Percentiles rank a stretch among this genome's conserved stretches.
Evolutionary conservation across 257 asterid genomes (phyloP).

Genomic region (Nicotiana obtusifolia): DNA sequence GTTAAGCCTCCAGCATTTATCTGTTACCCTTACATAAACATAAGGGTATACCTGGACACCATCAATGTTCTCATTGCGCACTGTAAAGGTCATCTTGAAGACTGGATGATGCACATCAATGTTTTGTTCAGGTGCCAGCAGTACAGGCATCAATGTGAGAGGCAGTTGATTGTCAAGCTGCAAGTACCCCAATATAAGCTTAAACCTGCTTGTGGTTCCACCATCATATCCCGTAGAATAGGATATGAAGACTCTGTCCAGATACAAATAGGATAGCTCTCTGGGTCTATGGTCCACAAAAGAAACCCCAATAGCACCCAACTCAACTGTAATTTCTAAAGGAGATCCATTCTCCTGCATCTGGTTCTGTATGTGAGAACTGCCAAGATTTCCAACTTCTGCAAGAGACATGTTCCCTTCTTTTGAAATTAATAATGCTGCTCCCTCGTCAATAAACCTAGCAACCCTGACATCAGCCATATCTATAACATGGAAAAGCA

Average conservation of each 20-base stretch:
- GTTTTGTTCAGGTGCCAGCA: constrained; percentile 84
- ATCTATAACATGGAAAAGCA: constrained; percentile 61
- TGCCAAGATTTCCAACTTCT: constrained; percentile 47
- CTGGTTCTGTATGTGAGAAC: constrained; percentile 47
- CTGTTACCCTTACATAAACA: constrained; percentile 76
- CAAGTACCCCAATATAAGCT: constrained; percentile 79
- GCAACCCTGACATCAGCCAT: constrained; percentile 66
- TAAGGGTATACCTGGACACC: constrained; percentile 92
- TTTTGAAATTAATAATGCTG: constrained; percentile 28
- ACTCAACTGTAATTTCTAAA: constrained; percentile 71
- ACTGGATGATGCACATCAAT: constrained; percentile 82
- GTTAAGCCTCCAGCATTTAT: constrained; percentile 79
- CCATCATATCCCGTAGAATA: constrained; percentile 92
- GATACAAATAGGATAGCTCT: constrained; percentile 83
- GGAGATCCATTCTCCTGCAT: constrained; percentile 65
- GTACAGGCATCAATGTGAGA: constrained; percentile 84
- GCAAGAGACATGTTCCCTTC: constrained; percentile 36
- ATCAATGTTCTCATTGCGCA: constrained; percentile 64
- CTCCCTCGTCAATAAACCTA: constrained; percentile 50
- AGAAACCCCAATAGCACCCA: constrained; percentile 88
- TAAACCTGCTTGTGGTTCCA: constrained; percentile 97
- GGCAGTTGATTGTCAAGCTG: constrained; percentile 98
- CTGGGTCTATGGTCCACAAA: constrained; percentile 81
- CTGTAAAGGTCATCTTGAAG: constrained; percentile 82
- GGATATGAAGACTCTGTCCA: constrained; percentile 78